phyloP scores from a whole-genome alignment of 176 grass and related monocot species.

The Triticum turgidum region DNA sequence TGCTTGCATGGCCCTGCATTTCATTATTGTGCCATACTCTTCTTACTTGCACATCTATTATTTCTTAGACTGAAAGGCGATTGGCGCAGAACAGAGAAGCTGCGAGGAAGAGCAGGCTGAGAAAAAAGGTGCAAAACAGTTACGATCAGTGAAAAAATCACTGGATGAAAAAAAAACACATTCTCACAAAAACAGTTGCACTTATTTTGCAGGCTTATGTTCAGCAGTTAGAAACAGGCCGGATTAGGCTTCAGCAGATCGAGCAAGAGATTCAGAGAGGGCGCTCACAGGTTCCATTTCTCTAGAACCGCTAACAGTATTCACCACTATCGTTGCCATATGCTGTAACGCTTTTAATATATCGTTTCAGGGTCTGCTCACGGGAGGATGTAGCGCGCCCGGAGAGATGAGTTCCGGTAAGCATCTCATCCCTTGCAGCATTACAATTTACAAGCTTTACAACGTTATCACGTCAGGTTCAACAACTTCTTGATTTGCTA shows the following conservation, averaged over 20 bases:
- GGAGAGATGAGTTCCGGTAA: conserved; percentile 78
- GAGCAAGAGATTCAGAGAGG: conserved; percentile 82
- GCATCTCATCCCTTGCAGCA: background rate
- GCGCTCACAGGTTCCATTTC: conserved; percentile 67
- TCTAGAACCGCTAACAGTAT: conserved; percentile 9
- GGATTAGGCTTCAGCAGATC: conserved; percentile 86
- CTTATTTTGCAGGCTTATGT: conserved; percentile 65
- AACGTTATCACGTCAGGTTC: background rate
- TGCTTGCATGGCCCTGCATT: conserved; percentile 25
- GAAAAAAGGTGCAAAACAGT: conserved; percentile 73
- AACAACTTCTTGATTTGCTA: background rate
- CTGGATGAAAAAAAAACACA: background rate
- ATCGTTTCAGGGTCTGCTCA: conserved; percentile 61
- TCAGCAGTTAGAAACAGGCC: conserved; percentile 83
- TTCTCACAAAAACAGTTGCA: conserved; percentile 5
- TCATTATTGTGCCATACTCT: conserved; percentile 15
- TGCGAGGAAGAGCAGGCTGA: conserved; percentile 93
- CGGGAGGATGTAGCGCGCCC: conserved; percentile 55
- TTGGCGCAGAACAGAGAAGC: conserved; percentile 98
- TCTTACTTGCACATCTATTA: background rate
- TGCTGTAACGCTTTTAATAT: background rate
- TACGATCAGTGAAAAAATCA: background rate
- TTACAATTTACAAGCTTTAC: background rate
- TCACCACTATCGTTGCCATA: background rate
- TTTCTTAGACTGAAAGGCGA: conserved; percentile 65